These are phyloP conservation scores for Phyllostachys edulis DNA, from an alignment of 176 grass and related monocot genomes.

Conservation along the genomic window DNA sequence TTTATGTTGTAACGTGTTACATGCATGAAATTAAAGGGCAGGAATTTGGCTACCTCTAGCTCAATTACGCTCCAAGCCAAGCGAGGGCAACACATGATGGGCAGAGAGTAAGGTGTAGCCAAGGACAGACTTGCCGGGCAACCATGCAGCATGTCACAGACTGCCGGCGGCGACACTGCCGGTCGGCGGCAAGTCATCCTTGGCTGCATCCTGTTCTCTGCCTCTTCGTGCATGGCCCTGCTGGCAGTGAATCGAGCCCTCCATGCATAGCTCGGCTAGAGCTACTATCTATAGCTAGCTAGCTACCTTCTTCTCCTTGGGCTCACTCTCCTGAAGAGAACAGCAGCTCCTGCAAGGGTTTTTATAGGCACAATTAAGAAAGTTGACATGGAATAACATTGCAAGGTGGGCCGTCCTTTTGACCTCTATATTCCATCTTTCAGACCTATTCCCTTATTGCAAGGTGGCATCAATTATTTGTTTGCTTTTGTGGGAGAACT, in stretches of 20 bases:
- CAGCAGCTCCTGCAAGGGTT: not conserved
- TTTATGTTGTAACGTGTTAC: no score
- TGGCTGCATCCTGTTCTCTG: not conserved
- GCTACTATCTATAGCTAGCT: no score
- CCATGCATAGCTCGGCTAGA: no score
- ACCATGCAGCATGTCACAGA: not conserved
- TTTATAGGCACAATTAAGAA: not conserved
- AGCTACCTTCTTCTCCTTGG: no score
- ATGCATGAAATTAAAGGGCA: no score
- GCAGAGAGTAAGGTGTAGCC: conserved; percentile 21
- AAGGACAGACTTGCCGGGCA: not conserved
- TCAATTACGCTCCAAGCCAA: not conserved
- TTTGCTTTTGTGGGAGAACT: not conserved
- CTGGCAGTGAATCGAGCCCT: not conserved
- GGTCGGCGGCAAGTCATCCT: conserved; percentile 9
- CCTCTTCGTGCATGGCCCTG: not conserved
- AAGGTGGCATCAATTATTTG: not conserved
- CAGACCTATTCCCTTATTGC: no score
- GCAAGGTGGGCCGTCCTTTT: not conserved
- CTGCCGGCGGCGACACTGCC: not conserved
- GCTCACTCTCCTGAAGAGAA: not conserved
- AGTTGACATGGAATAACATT: conserved; percentile 6
- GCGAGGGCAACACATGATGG: conserved; percentile 13
- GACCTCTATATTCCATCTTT: not conserved
- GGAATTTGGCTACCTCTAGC: no score